Evolutionary conservation across 83 land plant species (phyloP), one percentile per base, ranked within the genome.

Genomic region (Thuja plicata): DNA sequence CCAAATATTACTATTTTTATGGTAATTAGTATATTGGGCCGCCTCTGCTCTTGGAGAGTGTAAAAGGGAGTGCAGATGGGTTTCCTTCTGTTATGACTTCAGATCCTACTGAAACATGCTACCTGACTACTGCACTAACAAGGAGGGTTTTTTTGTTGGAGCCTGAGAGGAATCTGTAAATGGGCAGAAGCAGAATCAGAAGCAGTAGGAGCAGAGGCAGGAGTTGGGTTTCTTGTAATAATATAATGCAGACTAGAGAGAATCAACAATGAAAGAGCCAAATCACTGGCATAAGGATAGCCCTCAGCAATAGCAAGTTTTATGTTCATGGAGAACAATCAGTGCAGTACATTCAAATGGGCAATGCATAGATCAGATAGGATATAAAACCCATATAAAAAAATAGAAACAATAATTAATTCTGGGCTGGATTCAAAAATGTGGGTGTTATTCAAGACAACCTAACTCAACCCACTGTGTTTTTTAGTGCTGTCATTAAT

Each of bases 51-150:
- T n/a, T 10, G 84, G 9, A 24, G 52, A 84, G 16, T 32, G 52
- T 84, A 32, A 82, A 45, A 50, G 21, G 48, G 38, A 50, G 16
- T 27, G 7, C 86, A 84, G 57, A 84, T 32, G 86, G 86, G n/a
- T 84, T 84, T 84, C 12, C 32, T 30, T 10, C 55, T 50, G 57
- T 17, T 84, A 8, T 50, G 86, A 32, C 50, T 84, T 84, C 86
- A 46, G 86, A 32, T 84, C 57, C 57, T 84, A 48, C 86, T 84
- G 86, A 84, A 84, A 84, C 86, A 84, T 48, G 30, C 48, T 48
- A 15, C 55, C 55, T 83, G 85, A 83, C 35, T n/a, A 83, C 37
- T 12, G 21, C 85, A 48, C 35, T 13, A 5, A 5, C 10, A 48
- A 34, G 12, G 78, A 32, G 37, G 79, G 32, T 2, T 0, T 30